Evolutionary conservation across 208 protist genomes (phyloP).

Genomic region (Acanthamoeba healyi): DNA sequence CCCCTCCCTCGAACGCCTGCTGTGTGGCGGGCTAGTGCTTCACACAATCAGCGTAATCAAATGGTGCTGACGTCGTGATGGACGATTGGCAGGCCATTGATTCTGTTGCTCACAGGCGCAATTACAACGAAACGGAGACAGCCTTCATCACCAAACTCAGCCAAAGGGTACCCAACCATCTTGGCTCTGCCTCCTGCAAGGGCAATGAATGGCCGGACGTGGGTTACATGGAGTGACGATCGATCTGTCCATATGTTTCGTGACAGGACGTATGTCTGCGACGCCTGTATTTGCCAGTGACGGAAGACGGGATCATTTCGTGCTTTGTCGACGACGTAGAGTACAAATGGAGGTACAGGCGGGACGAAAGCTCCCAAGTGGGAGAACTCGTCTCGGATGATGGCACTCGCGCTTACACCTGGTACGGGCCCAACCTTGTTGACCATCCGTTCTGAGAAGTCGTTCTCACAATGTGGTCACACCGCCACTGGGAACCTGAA

Average conservation of each 20-base stretch:
- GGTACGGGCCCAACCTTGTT: not conserved
- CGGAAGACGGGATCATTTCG: conserved; percentile 13
- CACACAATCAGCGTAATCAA: too few species aligned
- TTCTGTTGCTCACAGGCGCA: conserved; percentile 30
- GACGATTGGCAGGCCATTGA: conserved; percentile 11
- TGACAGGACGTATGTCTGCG: conserved; percentile 41
- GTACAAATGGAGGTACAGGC: conserved; percentile 38
- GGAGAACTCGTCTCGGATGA: conserved; percentile 42
- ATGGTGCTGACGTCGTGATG: too few species aligned
- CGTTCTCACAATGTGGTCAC: too few species aligned
- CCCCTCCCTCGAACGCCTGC: not conserved
- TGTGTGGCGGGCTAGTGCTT: too few species aligned
- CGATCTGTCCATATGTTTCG: not conserved
- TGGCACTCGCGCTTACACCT: not conserved
- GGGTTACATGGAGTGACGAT: too few species aligned
- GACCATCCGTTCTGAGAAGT: too few species aligned
- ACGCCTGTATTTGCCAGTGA: conserved; percentile 25
- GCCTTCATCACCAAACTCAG: conserved; percentile 42
- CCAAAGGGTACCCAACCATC: not conserved
- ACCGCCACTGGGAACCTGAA: not conserved
- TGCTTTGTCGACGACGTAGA: conserved; percentile 40
- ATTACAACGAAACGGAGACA: conserved; percentile 45
- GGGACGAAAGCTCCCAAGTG: not conserved
- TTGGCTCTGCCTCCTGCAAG: too few species aligned
- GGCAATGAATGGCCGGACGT: too few species aligned